Evolutionary conservation across 1,284 basidiomycete species (phyloP).

Genomic region (Athelia sp.): DNA sequence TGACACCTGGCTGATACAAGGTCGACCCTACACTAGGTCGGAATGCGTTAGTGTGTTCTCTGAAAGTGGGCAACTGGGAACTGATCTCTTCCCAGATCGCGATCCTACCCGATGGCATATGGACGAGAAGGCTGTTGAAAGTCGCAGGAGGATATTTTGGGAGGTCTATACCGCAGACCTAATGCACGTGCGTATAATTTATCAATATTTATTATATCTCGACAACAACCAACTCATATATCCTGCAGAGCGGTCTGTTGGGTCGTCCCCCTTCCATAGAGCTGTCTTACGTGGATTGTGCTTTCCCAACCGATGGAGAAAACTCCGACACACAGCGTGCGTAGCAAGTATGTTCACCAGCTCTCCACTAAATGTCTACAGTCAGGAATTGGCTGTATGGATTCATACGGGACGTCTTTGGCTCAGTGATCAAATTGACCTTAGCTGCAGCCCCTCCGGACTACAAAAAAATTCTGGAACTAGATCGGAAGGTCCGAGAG

Average conservation of each 20-base stretch:
- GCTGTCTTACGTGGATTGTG: slow-evolving; percentile 31
- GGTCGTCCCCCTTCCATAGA: slow-evolving; percentile 35
- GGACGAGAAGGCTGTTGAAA: not conserved
- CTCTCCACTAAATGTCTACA: not conserved
- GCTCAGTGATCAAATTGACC: not conserved
- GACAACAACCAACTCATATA: no score
- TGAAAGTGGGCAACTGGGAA: not conserved
- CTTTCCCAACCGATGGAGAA: slow-evolving; percentile 25
- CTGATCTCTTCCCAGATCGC: not conserved
- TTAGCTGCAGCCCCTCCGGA: not conserved
- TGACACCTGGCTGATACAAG: not conserved
- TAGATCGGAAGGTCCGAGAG: not conserved
- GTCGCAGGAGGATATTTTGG: slow-evolving; percentile 8
- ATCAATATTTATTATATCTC: not conserved
- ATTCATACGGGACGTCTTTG: not conserved
- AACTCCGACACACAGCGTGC: slow-evolving; percentile 16
- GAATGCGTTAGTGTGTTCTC: not conserved
- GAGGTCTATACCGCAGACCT: slow-evolving; percentile 10
- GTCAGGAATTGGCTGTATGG: not conserved
- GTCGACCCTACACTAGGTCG: not conserved
- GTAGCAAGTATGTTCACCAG: slow-evolving; percentile 1
- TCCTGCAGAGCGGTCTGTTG: slow-evolving; percentile 24
- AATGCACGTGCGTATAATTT: slow-evolving; percentile 6
- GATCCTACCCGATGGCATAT: not conserved
- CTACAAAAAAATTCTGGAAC: not conserved